phyloP scores from a whole-genome alignment of 2,329 filamentous ascomycete species.

The Magnaporthiopsis poae region DNA sequence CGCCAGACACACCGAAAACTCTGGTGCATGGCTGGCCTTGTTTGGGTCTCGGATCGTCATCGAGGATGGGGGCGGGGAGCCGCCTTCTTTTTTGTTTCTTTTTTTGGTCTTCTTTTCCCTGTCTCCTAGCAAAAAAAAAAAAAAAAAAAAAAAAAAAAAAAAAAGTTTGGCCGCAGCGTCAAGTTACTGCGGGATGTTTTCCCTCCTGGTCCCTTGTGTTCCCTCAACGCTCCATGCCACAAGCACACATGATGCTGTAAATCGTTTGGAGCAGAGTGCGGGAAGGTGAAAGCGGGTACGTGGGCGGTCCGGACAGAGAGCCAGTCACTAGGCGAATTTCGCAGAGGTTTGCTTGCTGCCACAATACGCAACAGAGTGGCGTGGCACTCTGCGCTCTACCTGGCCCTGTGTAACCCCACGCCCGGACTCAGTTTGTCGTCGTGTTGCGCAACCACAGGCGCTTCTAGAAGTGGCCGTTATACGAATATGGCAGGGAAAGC shows the following conservation, averaged over 20 bases:
- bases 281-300: background rate
- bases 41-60: background rate
- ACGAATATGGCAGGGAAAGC: background rate
- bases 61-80: background rate
- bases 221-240: background rate
- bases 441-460: background rate
- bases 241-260: background rate
- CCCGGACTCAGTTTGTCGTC: background rate
- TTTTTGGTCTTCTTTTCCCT: too few species aligned
- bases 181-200: background rate
- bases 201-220: background rate
- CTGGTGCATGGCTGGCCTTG: background rate
- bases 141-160: too few species aligned
- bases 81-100: background rate
- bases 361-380: background rate
- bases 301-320: background rate
- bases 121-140: too few species aligned
- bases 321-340: background rate
- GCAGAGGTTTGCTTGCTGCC: background rate
- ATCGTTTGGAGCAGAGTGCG: background rate
- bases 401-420: background rate
- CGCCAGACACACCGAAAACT: background rate
- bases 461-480: background rate
- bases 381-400: background rate
- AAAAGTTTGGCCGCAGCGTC: background rate